These are phyloP conservation scores for Nematodospora valgi DNA, from an alignment of 805 yeast species.

Conservation along the genomic window DNA sequence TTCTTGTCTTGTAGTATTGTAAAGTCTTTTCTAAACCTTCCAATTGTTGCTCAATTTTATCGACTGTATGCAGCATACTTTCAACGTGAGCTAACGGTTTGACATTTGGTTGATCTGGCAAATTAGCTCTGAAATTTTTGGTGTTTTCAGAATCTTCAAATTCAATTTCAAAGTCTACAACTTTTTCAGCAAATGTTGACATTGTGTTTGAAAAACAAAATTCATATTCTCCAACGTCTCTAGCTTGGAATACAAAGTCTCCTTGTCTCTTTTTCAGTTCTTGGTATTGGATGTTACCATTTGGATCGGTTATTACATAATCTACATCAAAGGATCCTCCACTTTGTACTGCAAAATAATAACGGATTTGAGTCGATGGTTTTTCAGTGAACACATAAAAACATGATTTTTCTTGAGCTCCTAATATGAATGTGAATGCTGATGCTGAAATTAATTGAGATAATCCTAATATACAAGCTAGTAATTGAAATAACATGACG, in stretches of 20 bases:
- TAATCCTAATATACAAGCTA: slow-evolving; percentile 19
- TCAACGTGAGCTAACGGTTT: slow-evolving; percentile 52
- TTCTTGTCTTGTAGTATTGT: slow-evolving; percentile 86
- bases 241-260: slow-evolving; percentile 70
- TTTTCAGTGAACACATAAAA: slow-evolving; percentile 65
- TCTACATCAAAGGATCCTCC: slow-evolving; percentile 82
- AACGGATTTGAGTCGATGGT: slow-evolving; percentile 60
- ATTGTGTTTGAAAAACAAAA: slow-evolving; percentile 82
- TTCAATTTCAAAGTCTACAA: slow-evolving; percentile 77
- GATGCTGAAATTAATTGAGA: slow-evolving; percentile 38
- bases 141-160: slow-evolving; percentile 39
- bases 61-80: slow-evolving; percentile 52
- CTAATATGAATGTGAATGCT: slow-evolving; percentile 69
- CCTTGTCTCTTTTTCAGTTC: slow-evolving; percentile 73
- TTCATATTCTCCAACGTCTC: slow-evolving; percentile 72
- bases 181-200: slow-evolving; percentile 79
- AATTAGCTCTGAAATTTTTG: slow-evolving; percentile 50
- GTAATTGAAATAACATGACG: slow-evolving; percentile 12
- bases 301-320: slow-evolving; percentile 60
- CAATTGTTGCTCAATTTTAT: slow-evolving; percentile 57
- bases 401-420: slow-evolving; percentile 74
- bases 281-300: slow-evolving; percentile 47
- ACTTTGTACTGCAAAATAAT: slow-evolving; percentile 78
- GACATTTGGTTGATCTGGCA: slow-evolving; percentile 51
- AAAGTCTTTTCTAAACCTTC: slow-evolving; percentile 55